These are phyloP conservation scores for Penicillium verhagenii DNA, from an alignment of 495 filamentous ascomycete species.

Conservation along the genomic window DNA sequence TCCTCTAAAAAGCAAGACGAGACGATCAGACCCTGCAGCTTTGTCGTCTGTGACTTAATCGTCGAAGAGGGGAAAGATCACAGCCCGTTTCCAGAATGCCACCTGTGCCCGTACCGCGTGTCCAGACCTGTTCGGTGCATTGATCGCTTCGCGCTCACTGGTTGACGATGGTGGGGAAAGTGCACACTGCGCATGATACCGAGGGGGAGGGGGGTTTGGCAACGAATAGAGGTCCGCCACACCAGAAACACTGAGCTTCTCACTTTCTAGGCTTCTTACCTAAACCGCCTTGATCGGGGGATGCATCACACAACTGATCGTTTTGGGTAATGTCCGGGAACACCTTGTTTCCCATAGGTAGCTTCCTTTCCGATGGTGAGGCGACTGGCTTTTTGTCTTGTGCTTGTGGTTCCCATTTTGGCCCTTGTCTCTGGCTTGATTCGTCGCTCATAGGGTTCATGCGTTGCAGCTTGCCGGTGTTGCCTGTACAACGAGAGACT, in stretches of 20 bases:
- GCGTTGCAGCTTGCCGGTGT: background rate
- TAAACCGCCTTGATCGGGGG: background rate
- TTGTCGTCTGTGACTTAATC: background rate
- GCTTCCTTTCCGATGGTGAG: constrained; percentile 1
- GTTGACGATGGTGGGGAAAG: background rate
- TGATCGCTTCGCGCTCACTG: background rate
- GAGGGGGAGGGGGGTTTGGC: background rate
- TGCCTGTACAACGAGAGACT: background rate
- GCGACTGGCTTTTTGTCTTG: background rate
- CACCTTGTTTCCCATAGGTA: background rate
- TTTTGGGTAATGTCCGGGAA: background rate
- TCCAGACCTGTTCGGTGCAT: constrained; percentile 2
- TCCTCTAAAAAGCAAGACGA: background rate
- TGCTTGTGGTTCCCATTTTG: background rate
- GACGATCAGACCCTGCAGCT: background rate
- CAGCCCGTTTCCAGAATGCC: background rate
- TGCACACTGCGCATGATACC: background rate
- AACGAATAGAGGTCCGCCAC: constrained; percentile 8
- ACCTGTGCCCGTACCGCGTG: background rate
- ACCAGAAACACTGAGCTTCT: constrained; percentile 4
- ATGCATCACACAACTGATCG: background rate
- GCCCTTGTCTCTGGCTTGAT: background rate
- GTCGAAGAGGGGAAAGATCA: background rate
- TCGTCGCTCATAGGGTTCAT: background rate
- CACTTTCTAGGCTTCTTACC: background rate